Conservation (phyloP, 2,329 filamentous ascomycete genomes). For the Fusarium sp. region DNA sequence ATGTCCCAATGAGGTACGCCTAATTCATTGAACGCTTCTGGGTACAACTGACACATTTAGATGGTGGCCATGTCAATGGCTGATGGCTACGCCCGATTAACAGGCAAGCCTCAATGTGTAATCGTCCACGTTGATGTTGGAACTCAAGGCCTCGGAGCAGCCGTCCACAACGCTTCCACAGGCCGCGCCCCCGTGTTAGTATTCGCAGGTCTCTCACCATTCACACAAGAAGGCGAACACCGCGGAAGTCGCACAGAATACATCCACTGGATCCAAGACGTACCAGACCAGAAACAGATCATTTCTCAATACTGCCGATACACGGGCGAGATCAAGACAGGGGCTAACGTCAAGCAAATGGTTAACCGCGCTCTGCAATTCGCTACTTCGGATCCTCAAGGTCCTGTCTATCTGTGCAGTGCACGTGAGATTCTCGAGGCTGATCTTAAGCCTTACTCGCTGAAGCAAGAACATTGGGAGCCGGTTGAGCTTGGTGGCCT, state of each 20-base stretch:
- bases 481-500: slow-evolving; percentile 73
- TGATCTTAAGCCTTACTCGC: slow-evolving; percentile 76
- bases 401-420: slow-evolving; percentile 82
- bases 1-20: slow-evolving; percentile 77
- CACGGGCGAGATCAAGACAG: slow-evolving; percentile 82
- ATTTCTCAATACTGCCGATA: slow-evolving; percentile 88
- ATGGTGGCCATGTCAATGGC: slow-evolving; percentile 90
- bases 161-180: slow-evolving; percentile 81
- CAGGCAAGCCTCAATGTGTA: slow-evolving; percentile 77
- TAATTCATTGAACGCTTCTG: not conserved
- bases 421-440: slow-evolving; percentile 87
- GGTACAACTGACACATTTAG: slow-evolving; percentile 50
- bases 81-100: slow-evolving; percentile 80
- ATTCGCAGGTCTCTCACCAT: slow-evolving; percentile 81
- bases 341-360: slow-evolving; percentile 88
- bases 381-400: slow-evolving; percentile 78
- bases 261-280: slow-evolving; percentile 88
- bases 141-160: slow-evolving; percentile 80
- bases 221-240: slow-evolving; percentile 80
- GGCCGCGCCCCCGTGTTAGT: slow-evolving; percentile 80
- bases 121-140: slow-evolving; percentile 86
- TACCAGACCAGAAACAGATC: slow-evolving; percentile 83
- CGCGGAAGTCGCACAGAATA: slow-evolving; percentile 82
- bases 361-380: slow-evolving; percentile 87
- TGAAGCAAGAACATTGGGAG: slow-evolving; percentile 77